phyloP scores from a whole-genome alignment of 83 land plant genomes.

The Picea abies region DNA sequence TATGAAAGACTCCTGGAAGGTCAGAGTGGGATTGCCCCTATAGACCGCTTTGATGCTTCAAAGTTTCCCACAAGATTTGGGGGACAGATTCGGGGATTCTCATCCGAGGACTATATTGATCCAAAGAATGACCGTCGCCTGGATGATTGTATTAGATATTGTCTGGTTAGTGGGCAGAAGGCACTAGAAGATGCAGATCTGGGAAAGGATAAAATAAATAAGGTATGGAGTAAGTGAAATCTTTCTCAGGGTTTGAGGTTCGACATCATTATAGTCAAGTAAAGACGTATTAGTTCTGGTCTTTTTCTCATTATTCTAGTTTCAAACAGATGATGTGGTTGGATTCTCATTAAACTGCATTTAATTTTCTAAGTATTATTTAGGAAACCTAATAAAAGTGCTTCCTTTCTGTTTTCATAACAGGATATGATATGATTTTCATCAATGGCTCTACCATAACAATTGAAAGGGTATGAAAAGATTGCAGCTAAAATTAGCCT shows the following conservation, averaged over 20 bases:
- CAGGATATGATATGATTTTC: no score
- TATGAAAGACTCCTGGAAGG: constrained; percentile 76
- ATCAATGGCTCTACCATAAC: not conserved
- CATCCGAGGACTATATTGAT: constrained; percentile 71
- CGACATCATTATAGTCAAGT: not conserved
- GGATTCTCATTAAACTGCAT: not conserved
- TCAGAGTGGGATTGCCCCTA: constrained; percentile 65
- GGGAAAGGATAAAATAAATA: constrained; percentile 16
- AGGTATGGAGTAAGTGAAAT: constrained; percentile 16
- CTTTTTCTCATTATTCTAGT: not conserved
- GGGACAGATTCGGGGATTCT: constrained; percentile 79
- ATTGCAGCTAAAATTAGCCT: not conserved
- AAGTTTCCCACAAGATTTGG: constrained; percentile 77
- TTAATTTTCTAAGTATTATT: not conserved
- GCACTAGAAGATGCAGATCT: constrained; percentile 58
- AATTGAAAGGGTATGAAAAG: not conserved
- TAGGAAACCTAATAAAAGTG: not conserved
- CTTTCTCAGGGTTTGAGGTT: not conserved
- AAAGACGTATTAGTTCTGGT: not conserved
- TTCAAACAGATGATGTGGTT: not conserved
- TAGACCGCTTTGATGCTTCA: constrained; percentile 81
- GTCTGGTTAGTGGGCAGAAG: constrained; percentile 82
- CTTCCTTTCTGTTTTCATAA: no score
- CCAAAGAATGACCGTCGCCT: constrained; percentile 79
- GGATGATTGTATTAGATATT: constrained; percentile 74